These are phyloP conservation scores for Cenchrus fungigraminus DNA, from an alignment of 176 grass and related monocot genomes.

Conservation along the genomic window DNA sequence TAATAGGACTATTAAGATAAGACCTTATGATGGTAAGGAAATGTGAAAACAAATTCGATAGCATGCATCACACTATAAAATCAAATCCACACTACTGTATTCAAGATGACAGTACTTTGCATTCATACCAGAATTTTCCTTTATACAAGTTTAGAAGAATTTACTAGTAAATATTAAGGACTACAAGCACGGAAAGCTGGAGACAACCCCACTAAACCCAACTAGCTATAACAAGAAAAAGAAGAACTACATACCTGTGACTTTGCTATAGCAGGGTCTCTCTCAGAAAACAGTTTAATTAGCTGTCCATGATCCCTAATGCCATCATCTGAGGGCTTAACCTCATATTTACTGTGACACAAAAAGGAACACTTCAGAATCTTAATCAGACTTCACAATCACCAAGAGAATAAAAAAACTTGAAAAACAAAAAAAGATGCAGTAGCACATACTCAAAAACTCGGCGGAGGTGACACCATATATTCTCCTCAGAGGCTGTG, in stretches of 20 bases:
- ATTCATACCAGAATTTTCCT: neutral
- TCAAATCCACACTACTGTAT: neutral
- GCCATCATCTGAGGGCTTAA: constrained; percentile 59
- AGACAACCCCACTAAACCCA: neutral
- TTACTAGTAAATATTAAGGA: neutral
- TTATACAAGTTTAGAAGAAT: neutral
- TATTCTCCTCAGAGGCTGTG: constrained; percentile 35
- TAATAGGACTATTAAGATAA: neutral
- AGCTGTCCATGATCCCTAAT: constrained; percentile 52
- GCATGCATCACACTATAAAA: neutral
- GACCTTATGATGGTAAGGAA: neutral
- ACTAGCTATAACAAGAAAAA: constrained; percentile 15
- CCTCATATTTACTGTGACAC: constrained; percentile 56
- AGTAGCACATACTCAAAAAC: constrained; percentile 49
- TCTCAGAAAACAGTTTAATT: constrained; percentile 61
- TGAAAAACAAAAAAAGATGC: neutral
- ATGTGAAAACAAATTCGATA: neutral
- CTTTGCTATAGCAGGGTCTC: constrained; percentile 56
- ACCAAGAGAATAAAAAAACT: neutral
- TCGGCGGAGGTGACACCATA: constrained; percentile 59
- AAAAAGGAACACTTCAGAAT: constrained; percentile 11
- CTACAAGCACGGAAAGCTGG: neutral
- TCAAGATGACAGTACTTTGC: neutral
- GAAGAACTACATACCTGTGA: constrained; percentile 52
- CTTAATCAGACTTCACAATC: neutral